Conservation (phyloP, 2,329 filamentous ascomycete species). For the Zymoseptoria brevis region DNA sequence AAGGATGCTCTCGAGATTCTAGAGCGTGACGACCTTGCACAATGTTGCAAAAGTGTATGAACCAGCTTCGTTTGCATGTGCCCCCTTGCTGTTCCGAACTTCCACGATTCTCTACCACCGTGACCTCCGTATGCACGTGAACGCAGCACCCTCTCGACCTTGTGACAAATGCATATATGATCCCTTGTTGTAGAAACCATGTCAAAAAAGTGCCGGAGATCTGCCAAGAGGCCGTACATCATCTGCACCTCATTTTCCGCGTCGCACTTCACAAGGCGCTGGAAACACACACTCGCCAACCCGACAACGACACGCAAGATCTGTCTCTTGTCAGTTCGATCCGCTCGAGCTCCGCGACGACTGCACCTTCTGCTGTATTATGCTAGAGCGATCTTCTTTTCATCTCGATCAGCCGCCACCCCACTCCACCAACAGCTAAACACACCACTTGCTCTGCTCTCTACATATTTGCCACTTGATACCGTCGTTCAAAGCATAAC, state of each 20-base stretch:
- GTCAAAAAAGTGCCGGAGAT: neutral
- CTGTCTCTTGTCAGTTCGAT: neutral
- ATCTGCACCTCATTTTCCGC: neutral
- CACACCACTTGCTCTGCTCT: neutral
- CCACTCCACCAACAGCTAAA: neutral
- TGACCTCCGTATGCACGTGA: neutral
- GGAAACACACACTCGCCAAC: neutral
- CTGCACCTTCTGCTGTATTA: neutral
- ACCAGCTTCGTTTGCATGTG: neutral
- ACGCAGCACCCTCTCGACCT: too few relatives aligned
- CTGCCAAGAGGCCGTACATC: neutral
- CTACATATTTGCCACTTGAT: neutral
- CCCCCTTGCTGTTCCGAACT: too few relatives aligned
- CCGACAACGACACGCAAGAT: neutral
- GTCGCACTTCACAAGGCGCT: conserved; percentile 15
- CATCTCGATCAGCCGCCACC: neutral
- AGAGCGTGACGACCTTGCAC: neutral
- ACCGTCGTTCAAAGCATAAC: neutral
- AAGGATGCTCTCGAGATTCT: conserved; percentile 4
- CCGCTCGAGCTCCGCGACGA: neutral
- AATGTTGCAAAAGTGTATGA: neutral
- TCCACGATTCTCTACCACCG: too few relatives aligned
- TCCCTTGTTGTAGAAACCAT: neutral
- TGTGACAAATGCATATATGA: neutral
- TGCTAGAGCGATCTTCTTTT: neutral